Base-by-base conservation (phyloP, 176 grass and related monocot species). In the Chloris gayana region DNA sequence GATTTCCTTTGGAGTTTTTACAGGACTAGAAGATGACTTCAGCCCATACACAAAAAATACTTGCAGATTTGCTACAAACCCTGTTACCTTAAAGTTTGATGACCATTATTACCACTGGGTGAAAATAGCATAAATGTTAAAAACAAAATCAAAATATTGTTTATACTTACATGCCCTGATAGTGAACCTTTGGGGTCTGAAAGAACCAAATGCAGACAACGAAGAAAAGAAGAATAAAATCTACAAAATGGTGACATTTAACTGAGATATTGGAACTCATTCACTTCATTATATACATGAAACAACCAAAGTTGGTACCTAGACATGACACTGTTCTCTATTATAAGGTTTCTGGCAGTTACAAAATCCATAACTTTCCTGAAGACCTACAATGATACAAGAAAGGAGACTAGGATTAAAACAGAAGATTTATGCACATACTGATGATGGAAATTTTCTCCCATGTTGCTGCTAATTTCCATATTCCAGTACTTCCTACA, bases 351-450 rank as follows among this genome's bases (percentile, higher is more conserved):
- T 84, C 89, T 94, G 66, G 87, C 80, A 67, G 83, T 69, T 44
- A 98, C 76, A 80, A 90, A 98, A 70, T 98, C 95, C 92, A 98
- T 91, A 60, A 98, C 83, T 75, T 98, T 98, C 72, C 95, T 88
- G 70, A 98, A 85, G 73, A 98, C 81, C 95, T 98, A 77, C 53
- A 74, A 62, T n/a, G 45, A 63, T 35, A 61, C 13, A 58, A 82
- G 69, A 84, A 19, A 82, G 27, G 59, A 67, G 32, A 80, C 9
- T 69, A 26, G 39, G 67, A 56, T 67, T 74, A 79, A 75, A 80
- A 70, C 10, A 69, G 49, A 80, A 69, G 35, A 63, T 30, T 56
- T 25, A 78, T 21, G 35, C 27, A 56, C 33, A 75, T 19, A 64
- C 5, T 39, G 24, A 34, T 12, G 47, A 21, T 26, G 37, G 22